Evolutionary conservation across 2,329 filamentous ascomycete species (phyloP).

Genomic region (Nectriaceae sp.): DNA sequence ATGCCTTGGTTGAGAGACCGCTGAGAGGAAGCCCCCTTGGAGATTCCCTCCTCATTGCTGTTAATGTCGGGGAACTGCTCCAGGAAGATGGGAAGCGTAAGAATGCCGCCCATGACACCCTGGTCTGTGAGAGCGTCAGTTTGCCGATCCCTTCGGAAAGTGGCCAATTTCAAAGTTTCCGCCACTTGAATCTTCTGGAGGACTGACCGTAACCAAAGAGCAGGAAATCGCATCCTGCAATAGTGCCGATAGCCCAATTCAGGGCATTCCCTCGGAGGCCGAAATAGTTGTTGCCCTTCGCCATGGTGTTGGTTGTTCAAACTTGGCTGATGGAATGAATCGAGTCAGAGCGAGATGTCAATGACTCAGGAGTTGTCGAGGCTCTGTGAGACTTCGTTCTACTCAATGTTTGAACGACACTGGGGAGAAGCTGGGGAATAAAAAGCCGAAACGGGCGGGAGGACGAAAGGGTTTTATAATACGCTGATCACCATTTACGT

Average conservation of each 20-base stretch:
- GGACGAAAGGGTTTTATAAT: not conserved
- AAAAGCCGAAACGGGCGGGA: too few species aligned
- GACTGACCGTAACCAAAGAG: constrained; percentile 57
- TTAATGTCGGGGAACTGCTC: constrained; percentile 56
- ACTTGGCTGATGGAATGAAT: too few species aligned
- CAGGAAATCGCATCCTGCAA: constrained; percentile 73
- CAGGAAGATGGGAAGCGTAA: constrained; percentile 66
- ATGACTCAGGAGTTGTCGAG: too few species aligned
- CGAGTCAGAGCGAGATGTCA: too few species aligned
- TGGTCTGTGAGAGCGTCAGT: constrained; percentile 55
- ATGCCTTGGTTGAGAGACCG: constrained; percentile 57
- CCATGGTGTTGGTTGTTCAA: too few species aligned
- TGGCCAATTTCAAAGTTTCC: too few species aligned
- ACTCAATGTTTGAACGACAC: too few species aligned
- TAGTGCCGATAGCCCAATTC: constrained; percentile 69
- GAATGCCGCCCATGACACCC: constrained; percentile 74
- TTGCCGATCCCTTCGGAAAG: not conserved
- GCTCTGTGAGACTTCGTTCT: too few species aligned
- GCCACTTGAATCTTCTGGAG: too few species aligned
- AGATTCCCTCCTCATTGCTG: constrained; percentile 41
- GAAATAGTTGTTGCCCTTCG: constrained; percentile 51
- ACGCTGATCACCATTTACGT: not conserved
- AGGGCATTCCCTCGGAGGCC: constrained; percentile 66
- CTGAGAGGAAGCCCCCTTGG: constrained; percentile 29
- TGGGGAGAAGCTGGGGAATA: too few species aligned